These are phyloP conservation scores for Candida nanaspora DNA, from an alignment of 805 yeast genomes.

Conservation along the genomic window DNA sequence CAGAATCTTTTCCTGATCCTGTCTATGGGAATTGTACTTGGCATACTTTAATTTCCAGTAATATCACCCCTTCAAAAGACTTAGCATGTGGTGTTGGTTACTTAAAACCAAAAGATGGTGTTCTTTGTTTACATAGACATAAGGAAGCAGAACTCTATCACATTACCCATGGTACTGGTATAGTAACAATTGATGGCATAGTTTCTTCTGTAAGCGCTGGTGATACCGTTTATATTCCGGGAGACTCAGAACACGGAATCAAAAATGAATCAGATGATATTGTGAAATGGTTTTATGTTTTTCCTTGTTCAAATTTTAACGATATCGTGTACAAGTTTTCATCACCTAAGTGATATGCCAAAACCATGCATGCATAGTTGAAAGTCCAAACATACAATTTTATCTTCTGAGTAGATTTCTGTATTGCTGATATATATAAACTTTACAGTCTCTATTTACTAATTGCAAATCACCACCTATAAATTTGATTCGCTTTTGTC, in stretches of 20 bases:
- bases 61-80: background rate
- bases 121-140: constrained; percentile 1
- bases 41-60: background rate
- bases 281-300: constrained; percentile 3
- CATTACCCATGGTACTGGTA: constrained; percentile 1
- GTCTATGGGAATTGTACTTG: constrained; percentile 1
- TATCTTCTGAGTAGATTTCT: too few species aligned
- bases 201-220: background rate
- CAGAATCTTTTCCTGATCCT: background rate
- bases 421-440: too few species aligned
- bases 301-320: background rate
- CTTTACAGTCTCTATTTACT: too few species aligned
- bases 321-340: constrained; percentile 1
- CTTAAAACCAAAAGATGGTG: background rate
- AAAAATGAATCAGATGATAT: background rate
- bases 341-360: background rate
- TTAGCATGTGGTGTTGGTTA: constrained; percentile 1
- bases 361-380: too few species aligned
- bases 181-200: background rate
- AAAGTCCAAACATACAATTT: too few species aligned
- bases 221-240: constrained; percentile 1
- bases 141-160: constrained; percentile 1
- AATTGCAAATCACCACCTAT: too few species aligned
- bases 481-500: too few species aligned
- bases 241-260: constrained; percentile 1